Base-by-base conservation (phyloP, 495 filamentous ascomycete species). In the Lophiostoma macrostomum region DNA sequence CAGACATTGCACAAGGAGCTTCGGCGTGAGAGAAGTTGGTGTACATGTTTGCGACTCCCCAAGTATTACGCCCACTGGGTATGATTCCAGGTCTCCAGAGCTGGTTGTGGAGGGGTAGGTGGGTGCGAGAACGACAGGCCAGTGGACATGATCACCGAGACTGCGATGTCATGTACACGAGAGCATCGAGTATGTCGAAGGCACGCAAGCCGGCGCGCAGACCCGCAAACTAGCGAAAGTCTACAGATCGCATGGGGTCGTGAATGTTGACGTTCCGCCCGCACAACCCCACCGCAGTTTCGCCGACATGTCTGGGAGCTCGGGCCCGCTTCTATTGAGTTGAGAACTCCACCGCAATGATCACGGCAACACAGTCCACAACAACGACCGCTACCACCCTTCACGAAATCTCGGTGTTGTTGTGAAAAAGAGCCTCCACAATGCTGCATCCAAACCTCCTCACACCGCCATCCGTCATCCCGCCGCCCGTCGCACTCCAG, bases 401-500 rank as follows among this genome's bases (percentile, higher is more conserved):
- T 2, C 36, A 23, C 28, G 10, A n/a, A 24, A 13, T 37, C 46
- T 1, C 30, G 22, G 7, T 38, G 20, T 3, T 7, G 20, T 10
- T 41, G 18, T 11, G 6, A n/a, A 18, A 43, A 16, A 34, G 8
- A 32, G 19, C 11, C 8, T 4, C 13, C 45, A 55, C 35, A 20
- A 70, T 70, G 67, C 40, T 66, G 13, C 31, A 46, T 6, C 35
- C 60, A 36, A 64, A 55, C 14, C 64, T 71, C 43, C 66, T 71
- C 45, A 22, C 57, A 36, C 64, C 69, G 6, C 65, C 67, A 36
- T 67, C 74, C 25, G 31, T 51, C 7, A 51, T 70, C 28, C 46
- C 67, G 12, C 64, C 76, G 27, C 65, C 70, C 27, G 69, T 70
- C 29, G 84, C 88, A 27, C 73, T 95, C 42, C 74, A 75, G 49